Conservation (phyloP, 2,329 filamentous ascomycete species). For the Aspergillus ochraceoroseus region DNA sequence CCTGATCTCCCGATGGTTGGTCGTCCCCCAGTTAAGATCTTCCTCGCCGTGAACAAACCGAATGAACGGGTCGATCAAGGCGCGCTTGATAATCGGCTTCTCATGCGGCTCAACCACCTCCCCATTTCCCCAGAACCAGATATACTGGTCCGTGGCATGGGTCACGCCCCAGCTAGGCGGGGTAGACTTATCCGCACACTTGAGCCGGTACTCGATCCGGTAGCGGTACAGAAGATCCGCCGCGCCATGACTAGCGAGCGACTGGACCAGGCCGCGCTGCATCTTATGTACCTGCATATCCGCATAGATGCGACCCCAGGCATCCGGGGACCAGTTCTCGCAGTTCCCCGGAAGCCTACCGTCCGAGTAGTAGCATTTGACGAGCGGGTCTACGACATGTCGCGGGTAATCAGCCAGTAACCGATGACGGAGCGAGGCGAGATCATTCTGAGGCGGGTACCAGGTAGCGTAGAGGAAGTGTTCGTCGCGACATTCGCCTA, state of each 20-base stretch:
- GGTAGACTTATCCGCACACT: conserved; percentile 42
- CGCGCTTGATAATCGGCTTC: conserved; percentile 38
- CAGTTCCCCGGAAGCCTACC: conserved; percentile 38
- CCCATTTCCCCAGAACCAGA: conserved; percentile 56
- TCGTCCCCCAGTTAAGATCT: conserved; percentile 25
- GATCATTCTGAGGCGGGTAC: conserved; percentile 45
- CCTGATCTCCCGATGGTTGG: conserved; percentile 37
- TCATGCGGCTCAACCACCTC: conserved; percentile 41
- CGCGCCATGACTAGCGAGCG: conserved; percentile 42
- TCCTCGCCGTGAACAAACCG: conserved; percentile 27
- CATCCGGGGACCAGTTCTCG: conserved; percentile 46
- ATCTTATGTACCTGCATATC: conserved; percentile 54
- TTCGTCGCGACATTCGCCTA: conserved; percentile 54
- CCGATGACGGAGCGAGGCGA: conserved; percentile 42
- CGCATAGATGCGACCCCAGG: conserved; percentile 53
- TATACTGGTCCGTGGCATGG: conserved; percentile 50
- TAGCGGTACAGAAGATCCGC: conserved; percentile 50
- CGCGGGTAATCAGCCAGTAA: conserved; percentile 52
- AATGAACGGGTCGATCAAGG: conserved; percentile 29
- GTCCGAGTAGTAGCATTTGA: conserved; percentile 44
- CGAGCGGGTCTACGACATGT: conserved; percentile 41
- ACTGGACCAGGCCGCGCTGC: conserved; percentile 49
- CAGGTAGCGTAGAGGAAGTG: conserved; percentile 50
- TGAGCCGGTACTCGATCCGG: conserved; percentile 51
- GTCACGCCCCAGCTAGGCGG: conserved; percentile 52